phyloP scores from a whole-genome alignment of 108 stramenopile genomes.

The Pinguiococcus pyrenoidosus region DNA sequence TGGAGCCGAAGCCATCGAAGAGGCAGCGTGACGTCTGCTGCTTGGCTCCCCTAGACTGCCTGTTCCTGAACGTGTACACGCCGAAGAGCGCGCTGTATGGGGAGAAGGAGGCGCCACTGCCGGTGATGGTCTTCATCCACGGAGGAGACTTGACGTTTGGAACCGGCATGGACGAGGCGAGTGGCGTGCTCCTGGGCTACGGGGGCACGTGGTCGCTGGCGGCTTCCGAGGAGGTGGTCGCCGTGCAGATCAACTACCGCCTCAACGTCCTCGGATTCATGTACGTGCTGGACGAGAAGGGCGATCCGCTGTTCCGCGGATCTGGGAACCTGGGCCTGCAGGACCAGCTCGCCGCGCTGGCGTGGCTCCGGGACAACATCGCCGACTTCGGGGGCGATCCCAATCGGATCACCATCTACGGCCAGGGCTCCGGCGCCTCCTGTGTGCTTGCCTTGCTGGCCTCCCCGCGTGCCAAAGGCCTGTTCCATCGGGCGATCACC shows the following conservation, averaged over 20 bases:
- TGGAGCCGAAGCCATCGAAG: too few species aligned
- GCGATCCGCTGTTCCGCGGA: not conserved
- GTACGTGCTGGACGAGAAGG: not conserved
- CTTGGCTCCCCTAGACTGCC: too few species aligned
- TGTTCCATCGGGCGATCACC: conserved; percentile 9
- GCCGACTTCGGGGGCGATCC: conserved; percentile 21
- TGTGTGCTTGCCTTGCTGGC: conserved; percentile 1
- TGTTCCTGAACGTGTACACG: too few species aligned
- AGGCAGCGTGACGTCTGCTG: too few species aligned
- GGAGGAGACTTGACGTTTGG: too few species aligned
- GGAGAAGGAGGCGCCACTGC: too few species aligned
- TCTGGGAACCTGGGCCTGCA: conserved; percentile 14
- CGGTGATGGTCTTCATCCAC: too few species aligned
- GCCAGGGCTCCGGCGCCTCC: conserved; percentile 15
- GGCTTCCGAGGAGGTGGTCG: conserved; percentile 1
- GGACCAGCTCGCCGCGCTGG: conserved; percentile 19
- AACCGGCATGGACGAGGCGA: too few species aligned
- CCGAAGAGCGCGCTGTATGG: too few species aligned
- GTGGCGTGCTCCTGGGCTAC: too few species aligned
- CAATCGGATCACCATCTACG: conserved; percentile 11
- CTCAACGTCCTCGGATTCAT: conserved; percentile 24
- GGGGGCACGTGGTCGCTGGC: too few species aligned
- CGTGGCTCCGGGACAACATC: conserved; percentile 19
- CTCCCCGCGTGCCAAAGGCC: not conserved
- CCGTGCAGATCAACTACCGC: conserved; percentile 23